phyloP scores from a whole-genome alignment of 345 rosid species.

The Corchorus olitorius region DNA sequence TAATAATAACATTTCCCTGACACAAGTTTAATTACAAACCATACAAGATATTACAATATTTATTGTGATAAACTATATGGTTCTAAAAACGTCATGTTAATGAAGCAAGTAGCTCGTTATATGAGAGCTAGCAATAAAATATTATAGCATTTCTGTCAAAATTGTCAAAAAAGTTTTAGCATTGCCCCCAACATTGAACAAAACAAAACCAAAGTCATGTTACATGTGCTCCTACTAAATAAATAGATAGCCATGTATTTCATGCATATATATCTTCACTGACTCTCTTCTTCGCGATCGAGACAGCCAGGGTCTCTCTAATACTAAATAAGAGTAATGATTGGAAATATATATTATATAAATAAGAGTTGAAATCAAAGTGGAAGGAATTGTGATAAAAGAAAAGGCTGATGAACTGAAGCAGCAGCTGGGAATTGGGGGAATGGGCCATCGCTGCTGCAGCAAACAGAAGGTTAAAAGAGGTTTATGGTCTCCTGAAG shows the following conservation, averaged over 20 bases:
- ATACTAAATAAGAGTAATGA: not conserved
- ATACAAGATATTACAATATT: too few relatives aligned
- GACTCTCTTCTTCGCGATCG: not conserved
- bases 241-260: not conserved
- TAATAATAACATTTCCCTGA: too few relatives aligned
- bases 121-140: too few relatives aligned
- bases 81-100: too few relatives aligned
- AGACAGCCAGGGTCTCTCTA: not conserved
- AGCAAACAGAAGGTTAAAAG: slow-evolving; percentile 71
- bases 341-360: not conserved
- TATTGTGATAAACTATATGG: too few relatives aligned
- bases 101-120: too few relatives aligned
- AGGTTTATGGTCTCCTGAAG: slow-evolving; percentile 84
- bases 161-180: too few relatives aligned
- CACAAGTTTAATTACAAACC: too few relatives aligned
- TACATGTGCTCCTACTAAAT: not conserved
- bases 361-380: not conserved
- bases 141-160: too few relatives aligned
- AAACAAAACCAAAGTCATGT: not conserved
- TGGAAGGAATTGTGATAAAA: not conserved
- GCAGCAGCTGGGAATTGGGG: not conserved
- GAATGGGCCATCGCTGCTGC: slow-evolving; percentile 74
- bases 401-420: slow-evolving; percentile 7
- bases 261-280: not conserved
- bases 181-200: not conserved